phyloP scores from a whole-genome alignment of 768 basidiomycete species.

The Cubamyces lactineus region DNA sequence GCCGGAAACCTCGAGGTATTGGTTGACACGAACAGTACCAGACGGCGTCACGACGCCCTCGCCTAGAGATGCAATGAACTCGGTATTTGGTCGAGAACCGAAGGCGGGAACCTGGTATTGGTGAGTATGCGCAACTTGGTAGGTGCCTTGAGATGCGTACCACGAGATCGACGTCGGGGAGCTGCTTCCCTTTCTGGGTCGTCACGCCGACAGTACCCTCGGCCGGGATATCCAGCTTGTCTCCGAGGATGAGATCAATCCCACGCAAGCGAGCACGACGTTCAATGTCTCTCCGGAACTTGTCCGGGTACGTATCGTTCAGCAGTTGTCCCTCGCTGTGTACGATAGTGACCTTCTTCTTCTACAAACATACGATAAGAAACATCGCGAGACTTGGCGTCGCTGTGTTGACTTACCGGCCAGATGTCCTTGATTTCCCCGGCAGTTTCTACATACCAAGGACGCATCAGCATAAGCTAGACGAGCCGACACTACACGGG shows the following conservation, averaged over 20 bases:
- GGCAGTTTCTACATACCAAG: conserved; percentile 39
- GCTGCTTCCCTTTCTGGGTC: conserved; percentile 52
- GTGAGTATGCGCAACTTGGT: neutral
- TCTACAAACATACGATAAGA: conserved; percentile 15
- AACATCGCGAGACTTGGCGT: no score
- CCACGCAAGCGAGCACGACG: conserved; percentile 46
- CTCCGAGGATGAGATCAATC: conserved; percentile 54
- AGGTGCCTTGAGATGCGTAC: conserved; percentile 47
- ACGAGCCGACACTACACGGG: neutral
- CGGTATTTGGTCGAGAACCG: conserved; percentile 52
- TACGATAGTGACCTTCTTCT: conserved; percentile 61
- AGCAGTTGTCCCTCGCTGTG: conserved; percentile 56
- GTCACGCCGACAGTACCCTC: conserved; percentile 43
- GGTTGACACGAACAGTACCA: conserved; percentile 53
- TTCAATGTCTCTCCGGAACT: conserved; percentile 53
- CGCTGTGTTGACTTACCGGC: conserved; percentile 36
- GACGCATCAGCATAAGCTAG: neutral
- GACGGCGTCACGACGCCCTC: conserved; percentile 37
- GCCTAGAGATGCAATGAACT: conserved; percentile 48
- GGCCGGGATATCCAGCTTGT: conserved; percentile 52
- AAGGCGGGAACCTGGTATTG: conserved; percentile 32
- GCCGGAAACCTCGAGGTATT: conserved; percentile 57
- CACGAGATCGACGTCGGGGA: conserved; percentile 58
- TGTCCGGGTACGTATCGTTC: conserved; percentile 56
- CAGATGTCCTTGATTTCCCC: conserved; percentile 49